phyloP scores from a whole-genome alignment of 2,329 filamentous ascomycete genomes.

The Fusarium nelsonii region DNA sequence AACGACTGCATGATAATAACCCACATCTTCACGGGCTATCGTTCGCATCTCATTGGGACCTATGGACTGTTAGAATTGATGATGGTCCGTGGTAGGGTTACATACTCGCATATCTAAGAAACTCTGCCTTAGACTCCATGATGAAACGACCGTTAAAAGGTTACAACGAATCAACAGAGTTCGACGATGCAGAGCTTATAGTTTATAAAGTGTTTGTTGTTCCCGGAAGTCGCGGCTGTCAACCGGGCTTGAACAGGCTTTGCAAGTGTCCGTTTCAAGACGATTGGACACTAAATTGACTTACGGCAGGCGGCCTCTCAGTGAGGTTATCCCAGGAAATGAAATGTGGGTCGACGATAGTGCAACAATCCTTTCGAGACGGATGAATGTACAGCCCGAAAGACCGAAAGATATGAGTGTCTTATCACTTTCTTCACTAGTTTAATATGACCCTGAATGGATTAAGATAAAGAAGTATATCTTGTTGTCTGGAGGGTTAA shows the following conservation, averaged over 20 bases:
- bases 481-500: neutral
- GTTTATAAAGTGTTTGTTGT: neutral
- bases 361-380: constrained; percentile 8
- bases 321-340: constrained; percentile 11
- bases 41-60: constrained; percentile 44
- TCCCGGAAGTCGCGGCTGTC: neutral
- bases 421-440: neutral
- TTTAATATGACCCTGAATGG: too few relatives aligned
- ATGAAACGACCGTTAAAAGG: neutral
- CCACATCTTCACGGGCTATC: constrained; percentile 40
- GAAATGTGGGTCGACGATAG: neutral
- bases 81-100: neutral
- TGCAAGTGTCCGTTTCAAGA: neutral
- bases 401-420: neutral
- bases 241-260: constrained; percentile 1
- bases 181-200: neutral
- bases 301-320: constrained; percentile 33
- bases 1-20: constrained; percentile 42
- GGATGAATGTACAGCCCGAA: constrained; percentile 9
- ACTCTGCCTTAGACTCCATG: constrained; percentile 26
- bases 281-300: neutral
- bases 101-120: constrained; percentile 39
- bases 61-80: neutral
- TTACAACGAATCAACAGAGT: too few relatives aligned
- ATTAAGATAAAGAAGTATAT: neutral